phyloP scores from a whole-genome alignment of 2,329 filamentous ascomycete genomes.

The Cercospora zeina region DNA sequence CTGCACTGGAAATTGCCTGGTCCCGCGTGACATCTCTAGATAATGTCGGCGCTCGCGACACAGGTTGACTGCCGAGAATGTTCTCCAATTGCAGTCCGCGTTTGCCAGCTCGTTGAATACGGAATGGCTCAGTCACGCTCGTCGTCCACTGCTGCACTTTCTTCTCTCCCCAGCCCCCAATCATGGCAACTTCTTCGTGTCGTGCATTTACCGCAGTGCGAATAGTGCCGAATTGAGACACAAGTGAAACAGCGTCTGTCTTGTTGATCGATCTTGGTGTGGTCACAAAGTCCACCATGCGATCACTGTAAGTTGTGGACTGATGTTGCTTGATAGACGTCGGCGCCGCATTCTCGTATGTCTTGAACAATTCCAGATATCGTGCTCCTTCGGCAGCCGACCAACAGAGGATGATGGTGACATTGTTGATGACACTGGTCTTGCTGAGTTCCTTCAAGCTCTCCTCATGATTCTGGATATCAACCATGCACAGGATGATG shows the following conservation, averaged over 20 bases:
- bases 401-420: constrained; percentile 92
- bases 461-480: constrained; percentile 93
- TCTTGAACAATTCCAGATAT: constrained; percentile 94
- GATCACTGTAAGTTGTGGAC: constrained; percentile 78
- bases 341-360: constrained; percentile 81
- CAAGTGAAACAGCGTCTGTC: constrained; percentile 84
- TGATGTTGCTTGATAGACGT: constrained; percentile 83
- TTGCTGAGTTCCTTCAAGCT: constrained; percentile 86
- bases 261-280: constrained; percentile 89
- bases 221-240: constrained; percentile 88
- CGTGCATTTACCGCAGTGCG: constrained; percentile 83
- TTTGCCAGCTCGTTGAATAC: constrained; percentile 69
- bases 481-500: constrained; percentile 85
- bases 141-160: constrained; percentile 86
- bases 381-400: constrained; percentile 88
- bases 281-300: constrained; percentile 88
- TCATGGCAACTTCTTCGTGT: constrained; percentile 76
- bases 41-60: constrained; percentile 31
- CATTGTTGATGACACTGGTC: constrained; percentile 86
- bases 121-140: constrained; percentile 81
- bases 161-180: constrained; percentile 93
- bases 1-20: constrained; percentile 22
- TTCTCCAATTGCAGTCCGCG: constrained; percentile 46
- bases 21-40: constrained; percentile 34
- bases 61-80: constrained; percentile 33